phyloP scores from a whole-genome alignment of 2,329 filamentous ascomycete species.

The Paecilomyces sp. region DNA sequence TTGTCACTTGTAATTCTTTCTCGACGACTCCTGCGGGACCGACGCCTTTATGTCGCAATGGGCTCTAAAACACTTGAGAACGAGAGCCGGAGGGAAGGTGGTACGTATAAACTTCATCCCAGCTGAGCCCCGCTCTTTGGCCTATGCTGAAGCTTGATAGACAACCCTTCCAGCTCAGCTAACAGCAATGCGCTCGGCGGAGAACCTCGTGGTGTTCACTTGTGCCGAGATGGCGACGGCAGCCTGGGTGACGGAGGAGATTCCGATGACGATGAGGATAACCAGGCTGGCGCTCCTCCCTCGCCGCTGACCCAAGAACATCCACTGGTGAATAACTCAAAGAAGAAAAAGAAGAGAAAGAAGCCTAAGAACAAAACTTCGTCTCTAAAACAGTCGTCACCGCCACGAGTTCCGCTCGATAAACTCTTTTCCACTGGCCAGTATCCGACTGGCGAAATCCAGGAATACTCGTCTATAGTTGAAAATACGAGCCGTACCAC shows the following conservation, averaged over 20 bases:
- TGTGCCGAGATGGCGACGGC: constrained; percentile 38
- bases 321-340: constrained; percentile 40
- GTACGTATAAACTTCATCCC: constrained; percentile 15
- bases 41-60: constrained; percentile 24
- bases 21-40: too few species aligned
- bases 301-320: constrained; percentile 11
- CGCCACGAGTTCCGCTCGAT: constrained; percentile 41
- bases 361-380: constrained; percentile 30
- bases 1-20: too few species aligned
- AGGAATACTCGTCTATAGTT: constrained; percentile 20
- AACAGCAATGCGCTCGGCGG: constrained; percentile 25
- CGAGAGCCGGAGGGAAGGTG: constrained; percentile 23
- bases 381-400: constrained; percentile 33
- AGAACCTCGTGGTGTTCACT: constrained; percentile 35
- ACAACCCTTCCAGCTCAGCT: constrained; percentile 5
- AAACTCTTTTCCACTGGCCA: constrained; percentile 38
- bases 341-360: constrained; percentile 40
- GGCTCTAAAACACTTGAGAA: constrained; percentile 36
- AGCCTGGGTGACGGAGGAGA: constrained; percentile 27
- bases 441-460: constrained; percentile 42
- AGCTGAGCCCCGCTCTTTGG: background rate
- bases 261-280: constrained; percentile 10
- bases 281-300: constrained; percentile 9
- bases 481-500: constrained; percentile 42
- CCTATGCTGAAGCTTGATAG: background rate